Percentiles rank a stretch among this genome's conserved stretches.
phyloP scores from a whole-genome alignment of 441 rosid genomes.

The Erodium trifolium region DNA sequence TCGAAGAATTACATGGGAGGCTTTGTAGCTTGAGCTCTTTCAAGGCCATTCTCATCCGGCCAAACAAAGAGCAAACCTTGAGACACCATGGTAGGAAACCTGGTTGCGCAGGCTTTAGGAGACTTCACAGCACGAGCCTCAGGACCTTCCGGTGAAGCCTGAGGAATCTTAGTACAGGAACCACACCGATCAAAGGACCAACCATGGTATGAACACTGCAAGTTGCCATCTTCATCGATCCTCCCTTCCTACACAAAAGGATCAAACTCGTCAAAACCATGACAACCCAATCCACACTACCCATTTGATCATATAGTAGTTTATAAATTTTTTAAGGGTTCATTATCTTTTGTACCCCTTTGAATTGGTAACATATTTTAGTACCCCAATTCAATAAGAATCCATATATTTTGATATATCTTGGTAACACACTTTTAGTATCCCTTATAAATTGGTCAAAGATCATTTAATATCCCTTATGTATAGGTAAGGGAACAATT shows the following conservation, averaged over 20 bases:
- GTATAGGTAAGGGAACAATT: too few species aligned
- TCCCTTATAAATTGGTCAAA: too few species aligned
- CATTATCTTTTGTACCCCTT: too few species aligned
- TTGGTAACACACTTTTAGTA: too few species aligned
- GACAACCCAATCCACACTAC: neutral
- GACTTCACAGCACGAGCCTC: conserved; percentile 80
- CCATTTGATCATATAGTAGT: neutral
- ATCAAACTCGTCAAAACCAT: conserved; percentile 11
- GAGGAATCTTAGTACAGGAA: conserved; percentile 76
- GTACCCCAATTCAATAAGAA: too few species aligned
- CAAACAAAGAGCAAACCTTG: conserved; percentile 91
- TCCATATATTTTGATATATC: too few species aligned
- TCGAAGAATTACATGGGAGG: conserved; percentile 19
- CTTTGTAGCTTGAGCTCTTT: conserved; percentile 63
- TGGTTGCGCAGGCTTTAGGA: conserved; percentile 56
- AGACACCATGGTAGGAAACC: conserved; percentile 24
- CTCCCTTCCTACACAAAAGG: conserved; percentile 59
- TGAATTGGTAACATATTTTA: too few species aligned
- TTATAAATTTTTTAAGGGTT: too few species aligned
- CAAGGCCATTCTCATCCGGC: conserved; percentile 88
- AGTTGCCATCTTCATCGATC: conserved; percentile 75
- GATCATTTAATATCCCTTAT: too few species aligned
- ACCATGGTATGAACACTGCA: conserved; percentile 95
- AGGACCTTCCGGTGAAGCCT: conserved; percentile 74
- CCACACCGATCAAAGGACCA: conserved; percentile 91